Evolutionary conservation across 176 grass and related monocot genomes (phyloP).

Genomic region (Oryza rufipogon): DNA sequence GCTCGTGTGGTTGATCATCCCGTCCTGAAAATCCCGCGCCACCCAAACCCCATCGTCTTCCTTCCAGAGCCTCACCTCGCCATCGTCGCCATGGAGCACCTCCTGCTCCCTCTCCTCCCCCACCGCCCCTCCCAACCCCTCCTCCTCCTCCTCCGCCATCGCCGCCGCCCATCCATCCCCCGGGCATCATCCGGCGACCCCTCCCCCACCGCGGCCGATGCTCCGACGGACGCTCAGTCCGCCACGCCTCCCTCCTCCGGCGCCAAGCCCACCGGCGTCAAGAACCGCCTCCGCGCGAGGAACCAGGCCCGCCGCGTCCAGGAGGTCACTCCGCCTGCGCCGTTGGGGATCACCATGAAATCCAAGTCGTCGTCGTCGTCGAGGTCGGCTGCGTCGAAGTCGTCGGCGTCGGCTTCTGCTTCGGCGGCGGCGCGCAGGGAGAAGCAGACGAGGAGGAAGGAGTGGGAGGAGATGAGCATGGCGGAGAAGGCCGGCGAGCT

Average conservation of each 20-base stretch:
- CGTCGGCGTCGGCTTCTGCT: background rate
- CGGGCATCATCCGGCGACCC: conserved; percentile 29
- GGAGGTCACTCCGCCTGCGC: conserved; percentile 24
- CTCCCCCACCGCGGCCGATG: conserved; percentile 34
- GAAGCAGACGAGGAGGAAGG: conserved; percentile 50
- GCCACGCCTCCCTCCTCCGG: background rate
- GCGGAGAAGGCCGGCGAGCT: conserved; percentile 80
- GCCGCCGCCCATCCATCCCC: background rate
- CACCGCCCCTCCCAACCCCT: conserved; percentile 34
- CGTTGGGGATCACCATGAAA: conserved; percentile 21
- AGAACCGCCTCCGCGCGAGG: conserved; percentile 52
- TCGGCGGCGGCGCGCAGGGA: conserved; percentile 23
- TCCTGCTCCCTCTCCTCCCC: conserved; percentile 41
- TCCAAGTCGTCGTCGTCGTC: background rate
- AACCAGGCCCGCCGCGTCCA: conserved; percentile 48
- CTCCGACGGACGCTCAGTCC: conserved; percentile 3
- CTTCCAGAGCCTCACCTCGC: background rate
- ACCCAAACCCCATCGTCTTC: conserved; percentile 42
- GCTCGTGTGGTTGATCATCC: background rate
- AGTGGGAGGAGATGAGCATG: conserved; percentile 85
- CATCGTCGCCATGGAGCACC: conserved; percentile 42
- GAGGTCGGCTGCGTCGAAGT: conserved; percentile 3
- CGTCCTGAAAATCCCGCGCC: conserved; percentile 18
- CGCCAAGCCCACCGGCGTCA: conserved; percentile 43
- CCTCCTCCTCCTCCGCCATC: background rate